phyloP scores from a whole-genome alignment of 2,329 filamentous ascomycete species.

The Colletotrichum tamarilloi region DNA sequence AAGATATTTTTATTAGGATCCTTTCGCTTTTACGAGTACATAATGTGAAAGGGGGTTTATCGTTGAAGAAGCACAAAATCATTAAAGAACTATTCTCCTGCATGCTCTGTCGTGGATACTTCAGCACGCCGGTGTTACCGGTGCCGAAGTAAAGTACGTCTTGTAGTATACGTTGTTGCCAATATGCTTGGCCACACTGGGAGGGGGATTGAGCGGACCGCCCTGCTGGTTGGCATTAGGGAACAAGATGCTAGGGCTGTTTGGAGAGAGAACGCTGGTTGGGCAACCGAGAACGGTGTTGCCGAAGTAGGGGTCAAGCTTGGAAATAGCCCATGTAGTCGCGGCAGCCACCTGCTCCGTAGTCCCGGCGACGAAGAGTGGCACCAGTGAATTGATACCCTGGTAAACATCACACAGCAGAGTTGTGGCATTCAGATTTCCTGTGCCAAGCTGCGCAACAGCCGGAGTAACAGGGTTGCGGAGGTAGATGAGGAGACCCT shows the following conservation, averaged over 20 bases:
- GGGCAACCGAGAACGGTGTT: conserved; percentile 20
- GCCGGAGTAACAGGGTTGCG: conserved; percentile 17
- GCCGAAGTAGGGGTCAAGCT: conserved; percentile 27
- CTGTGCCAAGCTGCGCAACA: conserved; percentile 9
- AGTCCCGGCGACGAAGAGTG: conserved; percentile 18
- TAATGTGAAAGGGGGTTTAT: no score
- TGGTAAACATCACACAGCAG: conserved; percentile 25
- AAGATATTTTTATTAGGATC: no score
- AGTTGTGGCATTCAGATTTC: conserved; percentile 22
- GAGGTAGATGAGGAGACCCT: conserved; percentile 13
- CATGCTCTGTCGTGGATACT: background rate
- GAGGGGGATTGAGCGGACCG: conserved; percentile 19
- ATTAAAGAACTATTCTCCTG: no score
- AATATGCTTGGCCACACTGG: conserved; percentile 9
- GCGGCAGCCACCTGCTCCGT: conserved; percentile 20
- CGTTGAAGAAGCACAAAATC: no score
- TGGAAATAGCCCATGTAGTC: conserved; percentile 13
- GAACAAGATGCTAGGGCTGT: conserved; percentile 3
- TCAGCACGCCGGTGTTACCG: conserved; percentile 15
- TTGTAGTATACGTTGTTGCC: conserved; percentile 25
- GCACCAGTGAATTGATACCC: conserved; percentile 6
- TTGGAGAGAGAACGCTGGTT: conserved; percentile 6
- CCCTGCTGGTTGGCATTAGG: background rate
- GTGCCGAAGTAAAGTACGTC: conserved; percentile 21
- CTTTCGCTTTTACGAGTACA: no score